Percentiles rank a stretch among this genome's conserved stretches.
Evolutionary conservation across 2,329 filamentous ascomycete species (phyloP).

Genomic region (Escovopsis weberi): DNA sequence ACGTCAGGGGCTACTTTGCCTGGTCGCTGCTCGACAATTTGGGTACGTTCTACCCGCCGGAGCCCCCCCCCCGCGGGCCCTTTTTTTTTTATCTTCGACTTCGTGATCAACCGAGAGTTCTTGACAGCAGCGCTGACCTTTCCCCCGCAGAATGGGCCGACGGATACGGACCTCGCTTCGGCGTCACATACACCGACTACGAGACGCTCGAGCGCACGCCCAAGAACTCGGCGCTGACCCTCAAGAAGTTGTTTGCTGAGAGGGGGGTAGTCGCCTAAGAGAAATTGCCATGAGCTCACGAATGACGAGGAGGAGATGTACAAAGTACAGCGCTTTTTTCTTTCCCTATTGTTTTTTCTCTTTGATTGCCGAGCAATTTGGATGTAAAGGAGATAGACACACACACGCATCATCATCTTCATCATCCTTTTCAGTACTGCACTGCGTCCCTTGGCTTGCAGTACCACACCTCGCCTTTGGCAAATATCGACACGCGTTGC

Average conservation of each 20-base stretch:
- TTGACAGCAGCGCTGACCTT: no score
- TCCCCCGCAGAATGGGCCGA: constrained; percentile 18
- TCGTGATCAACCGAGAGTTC: background rate
- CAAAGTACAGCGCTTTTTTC: no score
- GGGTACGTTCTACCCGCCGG: constrained; percentile 12
- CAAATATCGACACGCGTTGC: no score
- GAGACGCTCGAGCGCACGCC: constrained; percentile 22
- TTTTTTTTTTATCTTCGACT: background rate
- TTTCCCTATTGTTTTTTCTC: no score
- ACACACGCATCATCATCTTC: background rate
- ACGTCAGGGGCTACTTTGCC: constrained; percentile 19
- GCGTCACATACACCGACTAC: constrained; percentile 23
- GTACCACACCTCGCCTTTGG: no score
- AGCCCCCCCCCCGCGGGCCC: background rate
- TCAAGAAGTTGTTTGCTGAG: constrained; percentile 14
- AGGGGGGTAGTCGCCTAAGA: constrained; percentile 3
- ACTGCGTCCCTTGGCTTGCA: no score
- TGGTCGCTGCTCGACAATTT: constrained; percentile 23
- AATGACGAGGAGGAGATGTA: no score
- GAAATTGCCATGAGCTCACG: no score
- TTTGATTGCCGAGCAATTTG: background rate
- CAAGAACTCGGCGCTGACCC: constrained; percentile 19
- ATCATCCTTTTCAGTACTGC: no score
- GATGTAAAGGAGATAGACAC: background rate
- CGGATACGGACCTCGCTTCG: constrained; percentile 24